Base-by-base conservation (phyloP, 139 green algal genomes). In the Tetradesmus obliquus region DNA sequence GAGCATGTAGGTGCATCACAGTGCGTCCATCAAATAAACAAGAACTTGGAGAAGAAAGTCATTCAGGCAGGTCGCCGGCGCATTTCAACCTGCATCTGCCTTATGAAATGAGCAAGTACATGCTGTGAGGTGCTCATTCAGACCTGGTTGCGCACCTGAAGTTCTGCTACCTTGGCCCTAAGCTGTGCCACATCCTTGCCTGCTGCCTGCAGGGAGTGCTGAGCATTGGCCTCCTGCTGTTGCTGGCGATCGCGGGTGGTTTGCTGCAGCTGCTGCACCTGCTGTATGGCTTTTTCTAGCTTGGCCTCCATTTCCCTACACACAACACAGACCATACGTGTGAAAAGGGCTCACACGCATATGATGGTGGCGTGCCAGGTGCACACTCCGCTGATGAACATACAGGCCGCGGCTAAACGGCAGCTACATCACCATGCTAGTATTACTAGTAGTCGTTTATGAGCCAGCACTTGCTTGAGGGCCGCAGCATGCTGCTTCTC, bases 221-320 rank as follows among this genome's bases (percentile, higher is more conserved):
- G 86, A n/a, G 71, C n/a, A 15, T 19, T 71, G 60, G 86, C 71
- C 19, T 83, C 71, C 86, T 90, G 74, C 90, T 93, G 66, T 51
- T 90, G 58, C 54, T 86, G 58, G 7, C 87, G 83, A 3, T 95
- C 87, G 2, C 87, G 81, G 0, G 82, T 88, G 5, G 86, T 74
- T 57, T 91, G 80, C 88, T 93, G 88, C 85, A 82, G 32, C 86
- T 93, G 85, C 88, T 93, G 88, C 88, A 91, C 88, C 32, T 91
- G 88, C 76, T 62, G 32, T n/a, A 91, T 87, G 12, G 88, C 88
- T 55, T 51, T 69, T 55, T 91, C 88, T n/a, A 91, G 55, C 32
- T 91, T 91, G 6, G 24, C 57, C 58, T 91, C 88, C 88, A 91
- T 86, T 19, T 87, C 79, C 88, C 88, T 90, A 71, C 86, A 90